Conservation (phyloP, 192 early-diverging fungal species). For the Hyaloraphidium curvatum region DNA sequence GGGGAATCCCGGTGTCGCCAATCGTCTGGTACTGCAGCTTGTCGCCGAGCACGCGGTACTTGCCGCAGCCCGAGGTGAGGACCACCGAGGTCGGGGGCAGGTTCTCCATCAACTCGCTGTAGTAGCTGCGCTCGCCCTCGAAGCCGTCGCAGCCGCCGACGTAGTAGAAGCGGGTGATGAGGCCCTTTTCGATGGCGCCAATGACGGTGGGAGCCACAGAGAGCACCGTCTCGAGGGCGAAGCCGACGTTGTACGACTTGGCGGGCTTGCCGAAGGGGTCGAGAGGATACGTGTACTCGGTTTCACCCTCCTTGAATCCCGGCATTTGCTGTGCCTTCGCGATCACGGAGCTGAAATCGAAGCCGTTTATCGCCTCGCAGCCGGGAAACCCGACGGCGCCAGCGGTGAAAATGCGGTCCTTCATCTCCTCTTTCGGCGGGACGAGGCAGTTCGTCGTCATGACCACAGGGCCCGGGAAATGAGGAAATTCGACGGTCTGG, state of each 20-base stretch:
- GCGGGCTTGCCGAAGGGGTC: slow-evolving; percentile 4
- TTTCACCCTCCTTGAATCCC: background rate
- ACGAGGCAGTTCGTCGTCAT: slow-evolving; percentile 1
- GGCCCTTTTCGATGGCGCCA: background rate
- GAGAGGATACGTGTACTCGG: slow-evolving; percentile 1
- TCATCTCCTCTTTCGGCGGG: background rate
- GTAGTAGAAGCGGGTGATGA: slow-evolving; percentile 2
- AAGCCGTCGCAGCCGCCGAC: slow-evolving; percentile 1
- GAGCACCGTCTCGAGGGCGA: background rate
- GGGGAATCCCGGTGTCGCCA: slow-evolving; percentile 1
- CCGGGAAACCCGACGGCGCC: background rate
- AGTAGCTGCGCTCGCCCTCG: slow-evolving; percentile 2
- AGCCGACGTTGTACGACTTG: background rate
- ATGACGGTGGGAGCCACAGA: background rate
- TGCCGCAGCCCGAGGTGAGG: background rate
- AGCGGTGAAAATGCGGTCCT: slow-evolving; percentile 1
- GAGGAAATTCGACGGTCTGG: background rate
- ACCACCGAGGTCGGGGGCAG: background rate
- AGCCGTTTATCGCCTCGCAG: background rate
- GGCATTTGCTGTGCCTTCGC: background rate
- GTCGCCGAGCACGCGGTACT: slow-evolving; percentile 1
- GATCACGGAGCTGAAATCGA: background rate
- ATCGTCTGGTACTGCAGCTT: slow-evolving; percentile 1
- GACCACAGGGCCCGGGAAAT: background rate
- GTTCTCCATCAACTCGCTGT: slow-evolving; percentile 1